A percentile compares a stretch with the other conserved stretches of the same genome.
These are phyloP conservation scores for Lichtheimia ornata DNA, from an alignment of 371 early-diverging fungal species.

Conservation along the genomic window DNA sequence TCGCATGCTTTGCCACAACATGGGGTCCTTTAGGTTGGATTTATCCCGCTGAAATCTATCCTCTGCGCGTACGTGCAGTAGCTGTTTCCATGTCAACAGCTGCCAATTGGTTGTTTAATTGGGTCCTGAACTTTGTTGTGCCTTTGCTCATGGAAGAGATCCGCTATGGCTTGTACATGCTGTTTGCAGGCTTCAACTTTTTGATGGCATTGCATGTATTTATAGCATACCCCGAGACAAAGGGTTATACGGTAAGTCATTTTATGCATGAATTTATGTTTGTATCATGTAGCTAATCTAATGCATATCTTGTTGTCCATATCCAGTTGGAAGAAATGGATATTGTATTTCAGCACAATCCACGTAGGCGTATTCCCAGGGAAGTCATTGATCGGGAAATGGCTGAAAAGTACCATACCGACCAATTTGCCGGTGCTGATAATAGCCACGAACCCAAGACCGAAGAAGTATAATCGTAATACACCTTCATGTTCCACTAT, in stretches of 20 bases:
- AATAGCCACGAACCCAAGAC: too few species aligned
- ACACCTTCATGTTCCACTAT: too few species aligned
- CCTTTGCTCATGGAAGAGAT: constrained; percentile 62
- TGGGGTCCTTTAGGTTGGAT: constrained; percentile 94
- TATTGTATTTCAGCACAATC: constrained; percentile 36
- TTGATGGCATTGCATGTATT: constrained; percentile 58
- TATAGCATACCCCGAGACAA: constrained; percentile 65
- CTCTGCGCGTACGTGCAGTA: constrained; percentile 71
- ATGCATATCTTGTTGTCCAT: constrained; percentile 7
- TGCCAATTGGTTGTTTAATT: constrained; percentile 86
- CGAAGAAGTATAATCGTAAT: too few species aligned
- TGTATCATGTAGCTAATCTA: background rate
- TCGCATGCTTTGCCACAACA: constrained; percentile 73
- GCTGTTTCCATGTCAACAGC: constrained; percentile 82
- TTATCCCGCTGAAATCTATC: constrained; percentile 87
- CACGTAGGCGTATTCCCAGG: constrained; percentile 31
- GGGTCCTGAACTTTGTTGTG: constrained; percentile 58
- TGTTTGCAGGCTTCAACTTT: constrained; percentile 66
- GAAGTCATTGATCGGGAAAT: constrained; percentile 23
- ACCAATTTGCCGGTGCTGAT: too few species aligned
- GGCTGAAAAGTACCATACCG: constrained; percentile 5
- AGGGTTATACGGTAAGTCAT: constrained; percentile 51
- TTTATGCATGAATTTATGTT: background rate
- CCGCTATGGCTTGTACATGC: constrained; percentile 65
- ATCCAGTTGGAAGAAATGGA: constrained; percentile 44